Percentiles rank a stretch among this genome's conserved stretches.
phyloP scores from a whole-genome alignment of 2,329 filamentous ascomycete species.

The Talaromyces sp. region DNA sequence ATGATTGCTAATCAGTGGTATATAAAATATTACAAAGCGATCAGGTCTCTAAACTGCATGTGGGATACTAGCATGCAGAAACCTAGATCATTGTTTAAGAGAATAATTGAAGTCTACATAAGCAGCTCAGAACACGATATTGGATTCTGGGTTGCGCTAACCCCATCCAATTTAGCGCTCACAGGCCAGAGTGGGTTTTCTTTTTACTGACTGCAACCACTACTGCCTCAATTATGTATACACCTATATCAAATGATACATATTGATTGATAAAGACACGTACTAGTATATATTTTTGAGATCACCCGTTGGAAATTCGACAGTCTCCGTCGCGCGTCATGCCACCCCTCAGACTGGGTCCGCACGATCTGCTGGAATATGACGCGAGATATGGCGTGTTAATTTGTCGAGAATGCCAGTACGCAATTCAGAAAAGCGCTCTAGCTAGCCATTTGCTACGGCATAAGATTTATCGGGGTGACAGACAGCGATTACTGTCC shows the following conservation, averaged over 20 bases:
- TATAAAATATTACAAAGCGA: not conserved
- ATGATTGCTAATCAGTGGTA: not conserved
- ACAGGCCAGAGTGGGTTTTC: no score
- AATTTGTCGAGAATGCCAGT: constrained; percentile 8
- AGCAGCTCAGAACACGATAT: not conserved
- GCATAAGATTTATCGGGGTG: constrained; percentile 7
- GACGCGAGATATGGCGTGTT: not conserved
- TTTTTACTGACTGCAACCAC: not conserved
- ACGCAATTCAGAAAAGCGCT: constrained; percentile 10
- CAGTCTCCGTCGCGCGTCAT: not conserved
- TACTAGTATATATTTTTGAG: not conserved
- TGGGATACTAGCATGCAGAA: not conserved
- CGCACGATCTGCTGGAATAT: not conserved
- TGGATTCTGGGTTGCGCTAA: not conserved
- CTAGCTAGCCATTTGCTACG: constrained; percentile 5
- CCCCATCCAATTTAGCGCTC: not conserved
- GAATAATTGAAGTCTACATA: not conserved
- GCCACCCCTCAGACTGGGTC: not conserved
- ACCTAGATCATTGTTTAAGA: not conserved
- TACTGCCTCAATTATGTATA: not conserved
- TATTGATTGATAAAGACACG: not conserved
- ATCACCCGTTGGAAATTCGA: not conserved
- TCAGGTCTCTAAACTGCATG: not conserved
- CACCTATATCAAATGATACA: not conserved
- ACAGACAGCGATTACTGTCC: not conserved